Evolutionary conservation across 495 filamentous ascomycete genomes (phyloP).

Genomic region (Penicillium verhagenii): DNA sequence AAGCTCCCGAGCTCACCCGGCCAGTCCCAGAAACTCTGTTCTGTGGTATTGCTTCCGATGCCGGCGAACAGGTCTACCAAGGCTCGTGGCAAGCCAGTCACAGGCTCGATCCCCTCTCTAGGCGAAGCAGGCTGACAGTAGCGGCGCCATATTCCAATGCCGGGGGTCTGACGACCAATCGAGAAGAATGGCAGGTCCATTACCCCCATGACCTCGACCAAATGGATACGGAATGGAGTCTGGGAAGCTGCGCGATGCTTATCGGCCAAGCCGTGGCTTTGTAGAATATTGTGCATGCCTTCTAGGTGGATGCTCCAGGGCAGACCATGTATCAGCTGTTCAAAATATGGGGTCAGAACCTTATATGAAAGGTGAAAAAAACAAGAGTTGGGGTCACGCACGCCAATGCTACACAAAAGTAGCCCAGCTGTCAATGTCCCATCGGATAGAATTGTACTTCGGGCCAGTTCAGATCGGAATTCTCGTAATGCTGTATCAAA

Average conservation of each 20-base stretch:
- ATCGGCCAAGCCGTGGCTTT: slow-evolving; percentile 16
- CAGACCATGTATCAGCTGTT: slow-evolving; percentile 33
- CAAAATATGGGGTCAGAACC: background rate
- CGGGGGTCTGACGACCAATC: slow-evolving; percentile 28
- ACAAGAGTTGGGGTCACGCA: slow-evolving; percentile 15
- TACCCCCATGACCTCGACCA: slow-evolving; percentile 39
- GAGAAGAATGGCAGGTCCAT: slow-evolving; percentile 36
- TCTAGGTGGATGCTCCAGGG: slow-evolving; percentile 42
- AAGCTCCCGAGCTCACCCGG: slow-evolving; percentile 28
- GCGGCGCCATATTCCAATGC: slow-evolving; percentile 32
- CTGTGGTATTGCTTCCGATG: slow-evolving; percentile 25
- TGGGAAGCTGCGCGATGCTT: background rate
- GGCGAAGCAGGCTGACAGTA: slow-evolving; percentile 23
- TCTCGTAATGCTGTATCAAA: slow-evolving; percentile 28
- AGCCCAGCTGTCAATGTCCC: slow-evolving; percentile 35
- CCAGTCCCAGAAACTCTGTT: slow-evolving; percentile 39
- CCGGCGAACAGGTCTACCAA: slow-evolving; percentile 33
- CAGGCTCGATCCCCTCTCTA: slow-evolving; percentile 25
- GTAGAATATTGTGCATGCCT: slow-evolving; percentile 37
- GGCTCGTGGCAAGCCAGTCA: slow-evolving; percentile 33
- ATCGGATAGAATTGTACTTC: slow-evolving; percentile 26
- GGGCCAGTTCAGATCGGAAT: slow-evolving; percentile 33
- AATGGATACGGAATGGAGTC: slow-evolving; percentile 27
- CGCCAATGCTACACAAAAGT: slow-evolving; percentile 38
- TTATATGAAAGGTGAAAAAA: background rate